Conservation (phyloP, 805 yeast genomes). For the Debaryomyces castellii region DNA sequence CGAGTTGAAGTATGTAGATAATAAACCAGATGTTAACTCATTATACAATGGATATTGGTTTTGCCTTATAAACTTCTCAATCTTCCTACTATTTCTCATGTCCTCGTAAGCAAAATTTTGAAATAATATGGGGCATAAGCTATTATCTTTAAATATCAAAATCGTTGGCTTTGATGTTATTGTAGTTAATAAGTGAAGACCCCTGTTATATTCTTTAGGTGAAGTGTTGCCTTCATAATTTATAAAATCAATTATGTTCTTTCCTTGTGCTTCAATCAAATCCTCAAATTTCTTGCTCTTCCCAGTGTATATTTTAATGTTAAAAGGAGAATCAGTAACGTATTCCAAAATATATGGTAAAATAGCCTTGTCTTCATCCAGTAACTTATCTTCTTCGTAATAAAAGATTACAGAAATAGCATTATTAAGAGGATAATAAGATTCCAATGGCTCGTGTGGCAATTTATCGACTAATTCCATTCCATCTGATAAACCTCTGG, state of each 20-base stretch:
- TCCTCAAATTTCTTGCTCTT: slow-evolving; percentile 42
- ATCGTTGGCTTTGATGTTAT: slow-evolving; percentile 63
- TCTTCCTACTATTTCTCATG: slow-evolving; percentile 47
- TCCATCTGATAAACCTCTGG: slow-evolving; percentile 27
- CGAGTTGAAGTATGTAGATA: slow-evolving; percentile 34
- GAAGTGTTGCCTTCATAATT: slow-evolving; percentile 40
- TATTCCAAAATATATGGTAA: slow-evolving; percentile 62
- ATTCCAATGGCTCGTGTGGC: slow-evolving; percentile 29
- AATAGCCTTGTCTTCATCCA: slow-evolving; percentile 62
- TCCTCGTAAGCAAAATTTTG: slow-evolving; percentile 67
- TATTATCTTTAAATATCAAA: slow-evolving; percentile 57
- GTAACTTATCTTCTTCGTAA: slow-evolving; percentile 48
- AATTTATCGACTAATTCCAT: slow-evolving; percentile 29
- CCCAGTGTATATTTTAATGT: slow-evolving; percentile 53
- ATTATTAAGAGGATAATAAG: slow-evolving; percentile 37
- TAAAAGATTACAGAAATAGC: slow-evolving; percentile 53
- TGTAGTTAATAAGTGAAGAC: slow-evolving; percentile 49
- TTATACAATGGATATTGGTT: slow-evolving; percentile 52
- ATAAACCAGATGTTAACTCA: slow-evolving; percentile 46
- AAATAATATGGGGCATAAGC: slow-evolving; percentile 50
- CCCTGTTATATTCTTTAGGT: slow-evolving; percentile 38
- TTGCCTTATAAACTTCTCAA: slow-evolving; percentile 50
- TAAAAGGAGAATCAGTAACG: slow-evolving; percentile 54
- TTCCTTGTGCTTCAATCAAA: slow-evolving; percentile 41
- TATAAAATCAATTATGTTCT: slow-evolving; percentile 40